Conservation (phyloP, 768 basidiomycete species). For the Naganishia randhawae region DNA sequence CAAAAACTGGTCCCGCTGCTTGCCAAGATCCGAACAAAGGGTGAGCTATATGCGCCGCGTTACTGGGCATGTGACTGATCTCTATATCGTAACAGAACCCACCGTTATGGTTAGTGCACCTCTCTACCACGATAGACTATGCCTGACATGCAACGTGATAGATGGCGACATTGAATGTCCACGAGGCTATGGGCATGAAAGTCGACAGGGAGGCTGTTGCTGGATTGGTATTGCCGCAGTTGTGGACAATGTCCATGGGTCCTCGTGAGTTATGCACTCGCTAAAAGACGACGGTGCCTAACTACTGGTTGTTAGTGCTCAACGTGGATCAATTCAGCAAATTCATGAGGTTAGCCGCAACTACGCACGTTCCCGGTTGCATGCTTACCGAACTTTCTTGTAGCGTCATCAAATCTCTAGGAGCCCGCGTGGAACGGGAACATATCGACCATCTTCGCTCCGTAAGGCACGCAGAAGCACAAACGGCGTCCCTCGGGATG, state of each 20-base stretch:
- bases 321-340: slow-evolving; percentile 71
- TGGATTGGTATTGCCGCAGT: slow-evolving; percentile 67
- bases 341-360: slow-evolving; percentile 69
- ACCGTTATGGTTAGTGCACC: slow-evolving; percentile 71
- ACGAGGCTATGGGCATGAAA: slow-evolving; percentile 94
- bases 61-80: slow-evolving; percentile 6
- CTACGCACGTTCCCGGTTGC: background rate
- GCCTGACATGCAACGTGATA: slow-evolving; percentile 43
- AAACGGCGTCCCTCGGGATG: slow-evolving; percentile 38
- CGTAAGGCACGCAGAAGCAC: slow-evolving; percentile 82
- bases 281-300: background rate
- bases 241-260: slow-evolving; percentile 97
- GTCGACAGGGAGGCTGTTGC: slow-evolving; percentile 90
- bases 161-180: slow-evolving; percentile 84
- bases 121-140: background rate
- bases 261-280: slow-evolving; percentile 60
- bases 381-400: background rate
- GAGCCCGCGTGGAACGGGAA: slow-evolving; percentile 85
- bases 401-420: slow-evolving; percentile 53
- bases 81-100: slow-evolving; percentile 58
- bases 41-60: slow-evolving; percentile 25
- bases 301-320: slow-evolving; percentile 41
- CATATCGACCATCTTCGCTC: slow-evolving; percentile 89
- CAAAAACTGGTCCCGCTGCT: slow-evolving; percentile 92
- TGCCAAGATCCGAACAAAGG: slow-evolving; percentile 87